Evolutionary conservation across 2,329 filamentous ascomycete species (phyloP).

Genomic region (Ophiocordyceps camponoti-leonardi): DNA sequence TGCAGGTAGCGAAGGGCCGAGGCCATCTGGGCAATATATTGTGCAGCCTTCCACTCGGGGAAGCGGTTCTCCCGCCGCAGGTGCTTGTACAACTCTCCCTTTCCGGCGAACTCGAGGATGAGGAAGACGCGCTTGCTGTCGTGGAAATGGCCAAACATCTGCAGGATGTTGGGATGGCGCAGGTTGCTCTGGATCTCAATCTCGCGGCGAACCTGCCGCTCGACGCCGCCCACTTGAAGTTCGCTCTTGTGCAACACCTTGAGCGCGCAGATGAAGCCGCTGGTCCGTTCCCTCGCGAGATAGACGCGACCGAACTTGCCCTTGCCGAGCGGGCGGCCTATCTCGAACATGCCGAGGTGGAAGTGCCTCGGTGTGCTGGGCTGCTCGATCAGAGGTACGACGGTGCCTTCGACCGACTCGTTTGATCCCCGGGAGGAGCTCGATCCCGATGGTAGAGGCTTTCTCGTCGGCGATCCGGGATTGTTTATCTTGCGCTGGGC

Average conservation of each 20-base stretch:
- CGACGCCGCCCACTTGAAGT: slow-evolving; percentile 46
- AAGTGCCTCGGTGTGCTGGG: slow-evolving; percentile 45
- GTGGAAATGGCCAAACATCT: slow-evolving; percentile 54
- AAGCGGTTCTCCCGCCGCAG: slow-evolving; percentile 49
- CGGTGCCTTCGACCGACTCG: slow-evolving; percentile 30
- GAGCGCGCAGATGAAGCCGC: slow-evolving; percentile 53
- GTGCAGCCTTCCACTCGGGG: slow-evolving; percentile 50
- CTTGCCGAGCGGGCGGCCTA: slow-evolving; percentile 55
- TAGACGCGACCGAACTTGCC: slow-evolving; percentile 62
- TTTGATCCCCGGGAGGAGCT: slow-evolving; percentile 18
- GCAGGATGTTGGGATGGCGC: slow-evolving; percentile 46
- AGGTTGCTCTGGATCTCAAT: slow-evolving; percentile 61
- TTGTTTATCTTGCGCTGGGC: slow-evolving; percentile 33
- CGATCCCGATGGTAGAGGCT: slow-evolving; percentile 25
- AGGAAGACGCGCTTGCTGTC: slow-evolving; percentile 56
- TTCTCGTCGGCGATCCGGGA: slow-evolving; percentile 33
- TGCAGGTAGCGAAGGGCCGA: slow-evolving; percentile 12
- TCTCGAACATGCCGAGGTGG: slow-evolving; percentile 69
- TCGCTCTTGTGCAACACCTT: slow-evolving; percentile 59
- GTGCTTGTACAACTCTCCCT: slow-evolving; percentile 55
- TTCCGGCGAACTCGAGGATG: slow-evolving; percentile 50
- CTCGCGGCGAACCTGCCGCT: slow-evolving; percentile 55
- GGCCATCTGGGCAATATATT: slow-evolving; percentile 59
- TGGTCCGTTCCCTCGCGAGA: slow-evolving; percentile 47
- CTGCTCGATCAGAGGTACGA: slow-evolving; percentile 34